These are phyloP conservation scores for Alternaria sp. DNA, from an alignment of 2,329 filamentous ascomycete species.

Conservation along the genomic window DNA sequence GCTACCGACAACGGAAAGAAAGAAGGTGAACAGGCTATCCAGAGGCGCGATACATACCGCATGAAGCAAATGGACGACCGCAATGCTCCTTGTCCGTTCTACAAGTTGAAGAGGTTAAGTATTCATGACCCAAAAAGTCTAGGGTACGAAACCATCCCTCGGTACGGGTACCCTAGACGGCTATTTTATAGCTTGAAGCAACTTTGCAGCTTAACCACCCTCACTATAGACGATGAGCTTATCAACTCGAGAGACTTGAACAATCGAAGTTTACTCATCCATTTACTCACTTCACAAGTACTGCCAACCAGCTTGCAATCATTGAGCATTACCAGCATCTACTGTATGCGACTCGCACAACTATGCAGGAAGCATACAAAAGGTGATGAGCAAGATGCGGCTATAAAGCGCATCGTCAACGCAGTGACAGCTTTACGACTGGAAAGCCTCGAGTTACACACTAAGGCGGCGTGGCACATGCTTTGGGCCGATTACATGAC, in stretches of 20 bases:
- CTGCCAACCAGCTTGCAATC: not conserved
- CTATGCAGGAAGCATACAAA: not conserved
- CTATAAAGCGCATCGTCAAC: not conserved
- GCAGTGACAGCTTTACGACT: not conserved
- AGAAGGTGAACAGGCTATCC: not conserved
- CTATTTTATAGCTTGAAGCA: rapidly evolving
- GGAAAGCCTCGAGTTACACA: not conserved
- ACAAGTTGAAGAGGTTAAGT: not conserved
- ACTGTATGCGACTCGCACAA: not conserved
- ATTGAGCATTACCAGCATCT: not conserved
- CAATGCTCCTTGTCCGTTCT: not conserved
- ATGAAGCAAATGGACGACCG: not conserved
- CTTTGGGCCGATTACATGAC: not conserved
- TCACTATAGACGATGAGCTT: not conserved
- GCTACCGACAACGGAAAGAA: not conserved
- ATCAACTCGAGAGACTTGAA: not conserved
- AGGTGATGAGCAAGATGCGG: not conserved
- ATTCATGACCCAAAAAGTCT: not conserved
- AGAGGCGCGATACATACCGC: not conserved
- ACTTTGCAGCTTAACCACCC: not conserved
- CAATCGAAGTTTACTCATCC: rapidly evolving
- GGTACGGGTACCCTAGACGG: not conserved
- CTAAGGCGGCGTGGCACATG: not conserved
- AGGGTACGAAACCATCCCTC: rapidly evolving
- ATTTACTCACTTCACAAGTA: not conserved